These are phyloP conservation scores for Vigna radiata DNA, from an alignment of 306 rosid genomes.

Conservation along the genomic window DNA sequence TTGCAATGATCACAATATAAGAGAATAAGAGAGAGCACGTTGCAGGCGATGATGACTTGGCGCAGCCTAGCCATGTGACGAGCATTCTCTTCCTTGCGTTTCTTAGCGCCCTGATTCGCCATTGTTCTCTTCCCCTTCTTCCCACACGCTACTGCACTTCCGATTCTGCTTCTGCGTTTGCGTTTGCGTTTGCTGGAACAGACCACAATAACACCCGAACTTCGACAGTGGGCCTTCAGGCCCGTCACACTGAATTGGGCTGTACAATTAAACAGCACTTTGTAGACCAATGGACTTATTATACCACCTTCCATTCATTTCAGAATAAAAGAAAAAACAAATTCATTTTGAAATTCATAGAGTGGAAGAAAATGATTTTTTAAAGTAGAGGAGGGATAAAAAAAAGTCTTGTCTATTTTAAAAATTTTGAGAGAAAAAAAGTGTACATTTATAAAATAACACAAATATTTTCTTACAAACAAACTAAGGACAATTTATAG, in stretches of 20 bases:
- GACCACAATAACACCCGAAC: conserved; percentile 1
- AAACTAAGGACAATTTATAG: too few relatives aligned
- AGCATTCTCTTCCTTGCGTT: conserved; percentile 89
- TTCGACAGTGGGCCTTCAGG: neutral
- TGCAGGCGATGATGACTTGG: conserved; percentile 75
- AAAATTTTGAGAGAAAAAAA: too few relatives aligned
- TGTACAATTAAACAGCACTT: neutral
- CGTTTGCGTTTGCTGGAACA: neutral
- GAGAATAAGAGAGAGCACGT: conserved; percentile 46
- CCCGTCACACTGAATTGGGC: neutral
- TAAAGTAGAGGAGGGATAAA: too few relatives aligned
- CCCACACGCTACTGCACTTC: neutral
- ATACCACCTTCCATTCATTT: too few relatives aligned
- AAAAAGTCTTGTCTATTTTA: too few relatives aligned
- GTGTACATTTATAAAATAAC: too few relatives aligned
- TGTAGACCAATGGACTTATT: neutral
- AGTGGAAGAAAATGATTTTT: too few relatives aligned
- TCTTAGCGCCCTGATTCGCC: conserved; percentile 99
- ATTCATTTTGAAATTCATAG: too few relatives aligned
- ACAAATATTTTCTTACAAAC: too few relatives aligned
- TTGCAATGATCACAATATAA: neutral
- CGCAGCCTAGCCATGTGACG: conserved; percentile 87
- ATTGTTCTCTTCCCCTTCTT: conserved; percentile 42
- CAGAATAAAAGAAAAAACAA: too few relatives aligned
- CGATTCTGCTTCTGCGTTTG: conserved; percentile 6